Percentiles rank a stretch among this genome's conserved stretches.
Evolutionary conservation across 1,139 yeast genomes (phyloP).

Genomic region (Entelexis sorbosivorans): DNA sequence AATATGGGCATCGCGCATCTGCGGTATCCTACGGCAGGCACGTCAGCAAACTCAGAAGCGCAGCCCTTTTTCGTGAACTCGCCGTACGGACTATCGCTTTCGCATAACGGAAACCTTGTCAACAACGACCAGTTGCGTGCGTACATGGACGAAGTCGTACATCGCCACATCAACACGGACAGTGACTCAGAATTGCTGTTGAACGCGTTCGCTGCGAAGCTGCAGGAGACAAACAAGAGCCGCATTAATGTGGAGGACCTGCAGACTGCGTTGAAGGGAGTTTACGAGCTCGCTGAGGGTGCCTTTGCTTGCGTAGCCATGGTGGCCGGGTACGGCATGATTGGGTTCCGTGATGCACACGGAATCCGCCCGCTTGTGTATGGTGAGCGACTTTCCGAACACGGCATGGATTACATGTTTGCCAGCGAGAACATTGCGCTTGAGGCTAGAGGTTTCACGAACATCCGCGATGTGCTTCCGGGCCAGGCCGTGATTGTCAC

Average conservation of each 20-base stretch:
- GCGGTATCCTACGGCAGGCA: conserved; percentile 98
- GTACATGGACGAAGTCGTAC: conserved; percentile 84
- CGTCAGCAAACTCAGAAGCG: conserved; percentile 91
- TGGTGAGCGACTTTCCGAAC: conserved; percentile 57
- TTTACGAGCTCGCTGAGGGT: conserved; percentile 72
- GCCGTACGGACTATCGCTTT: conserved; percentile 82
- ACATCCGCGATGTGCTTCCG: conserved; percentile 72
- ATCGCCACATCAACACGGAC: conserved; percentile 94
- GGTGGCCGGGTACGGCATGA: conserved; percentile 90
- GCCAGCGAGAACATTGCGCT: conserved; percentile 93
- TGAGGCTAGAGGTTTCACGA: conserved; percentile 80
- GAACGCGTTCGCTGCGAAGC: conserved; percentile 82
- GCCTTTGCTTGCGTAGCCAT: conserved; percentile 93
- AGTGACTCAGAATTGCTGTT: conserved; percentile 85
- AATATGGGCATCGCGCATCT: conserved; percentile 93
- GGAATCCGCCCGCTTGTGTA: conserved; percentile 85
- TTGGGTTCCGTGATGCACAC: conserved; percentile 95
- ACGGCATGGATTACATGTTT: conserved; percentile 82
- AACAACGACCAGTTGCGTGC: conserved; percentile 67
- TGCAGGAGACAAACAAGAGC: conserved; percentile 82
- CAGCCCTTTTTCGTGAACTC: conserved; percentile 97
- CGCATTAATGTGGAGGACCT: conserved; percentile 88
- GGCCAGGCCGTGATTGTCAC: conserved; percentile 95
- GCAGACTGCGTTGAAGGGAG: conserved; percentile 73
- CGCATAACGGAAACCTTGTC: conserved; percentile 92